Base-by-base conservation (phyloP, 805 yeast genomes). In the Saccharomyces paradoxus region DNA sequence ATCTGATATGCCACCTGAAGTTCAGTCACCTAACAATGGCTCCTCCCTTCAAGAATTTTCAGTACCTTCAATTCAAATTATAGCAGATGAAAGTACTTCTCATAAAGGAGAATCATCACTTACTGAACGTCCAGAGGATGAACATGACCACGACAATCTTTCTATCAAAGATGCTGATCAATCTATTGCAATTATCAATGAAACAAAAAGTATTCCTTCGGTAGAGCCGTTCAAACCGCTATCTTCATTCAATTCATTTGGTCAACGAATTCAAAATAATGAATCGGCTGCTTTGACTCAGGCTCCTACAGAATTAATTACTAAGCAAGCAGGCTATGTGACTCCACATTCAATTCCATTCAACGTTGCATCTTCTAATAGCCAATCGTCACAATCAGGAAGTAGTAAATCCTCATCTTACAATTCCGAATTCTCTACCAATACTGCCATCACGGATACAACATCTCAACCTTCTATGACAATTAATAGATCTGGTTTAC, bases 381-480 rank as follows among this genome's bases (percentile, higher is more conserved):
- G 68, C 41, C 62, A 63, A 44, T 49, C 64, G 17, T 68, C 70
- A 4, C 64, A 63, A 30, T 53, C 58, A n/a, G 62, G 56, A 4
- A 67, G 71, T 37, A 22, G 41, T 17, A 37, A 37, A 29, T 54
- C 58, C 50, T 55, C 62, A 2, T 60, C 66, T 1, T 29, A 55
- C 27, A 66, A 67, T 49, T 66, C 72, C 0, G 61, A 65, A 48
- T 64, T 66, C 49, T 67, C 71, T 0, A 53, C 57, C 17, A 52
- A 51, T 17, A 59, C 70, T 17, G 53, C 52, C 26, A 57, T 50
- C 32, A 64, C 68, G 4, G 55, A 53, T 26, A 46, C 59, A 0
- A 67, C 70, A 14, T 59, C 63, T n/a, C 54, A 57, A 28, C 59
- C 58, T 2, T 31, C 54, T 10, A 53, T 56, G n/a, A 44, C 41